These are phyloP conservation scores for Penicillium sp. DNA, from an alignment of 2,329 filamentous ascomycete genomes.

Conservation along the genomic window DNA sequence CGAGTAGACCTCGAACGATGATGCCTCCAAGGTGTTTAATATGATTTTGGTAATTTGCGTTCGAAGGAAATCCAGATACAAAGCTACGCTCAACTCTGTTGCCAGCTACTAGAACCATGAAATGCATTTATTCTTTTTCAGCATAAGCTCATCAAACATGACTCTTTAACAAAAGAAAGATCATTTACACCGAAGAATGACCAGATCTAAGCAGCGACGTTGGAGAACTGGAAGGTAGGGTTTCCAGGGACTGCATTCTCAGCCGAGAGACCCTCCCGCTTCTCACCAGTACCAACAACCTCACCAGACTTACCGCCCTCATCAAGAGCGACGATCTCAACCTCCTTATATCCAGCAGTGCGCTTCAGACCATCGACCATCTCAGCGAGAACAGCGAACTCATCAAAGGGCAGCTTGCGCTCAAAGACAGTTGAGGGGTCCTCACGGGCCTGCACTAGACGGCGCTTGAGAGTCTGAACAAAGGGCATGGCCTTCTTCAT, in stretches of 20 bases:
- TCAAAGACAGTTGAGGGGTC: constrained; percentile 68
- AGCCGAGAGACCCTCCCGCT: constrained; percentile 60
- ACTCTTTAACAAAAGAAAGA: constrained; percentile 9
- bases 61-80: not conserved
- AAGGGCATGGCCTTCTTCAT: constrained; percentile 99
- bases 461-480: constrained; percentile 80
- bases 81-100: not conserved
- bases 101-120: constrained; percentile 5
- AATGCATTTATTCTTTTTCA: constrained; percentile 19
- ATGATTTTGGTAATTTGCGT: not conserved
- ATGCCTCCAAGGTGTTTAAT: not conserved
- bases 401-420: constrained; percentile 82
- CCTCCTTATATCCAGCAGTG: constrained; percentile 66
- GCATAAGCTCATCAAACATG: constrained; percentile 26
- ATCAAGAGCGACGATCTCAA: constrained; percentile 70
- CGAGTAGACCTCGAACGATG: not conserved
- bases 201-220: constrained; percentile 53
- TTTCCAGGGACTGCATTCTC: constrained; percentile 76
- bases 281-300: constrained; percentile 50
- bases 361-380: constrained; percentile 80
- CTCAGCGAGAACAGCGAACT: constrained; percentile 69
- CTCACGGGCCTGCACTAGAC: constrained; percentile 68
- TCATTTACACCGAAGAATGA: not conserved
- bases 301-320: constrained; percentile 53
- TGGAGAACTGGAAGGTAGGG: constrained; percentile 82